Conservation (phyloP, 2,329 filamentous ascomycete genomes). For the Mollisiaceae sp. region DNA sequence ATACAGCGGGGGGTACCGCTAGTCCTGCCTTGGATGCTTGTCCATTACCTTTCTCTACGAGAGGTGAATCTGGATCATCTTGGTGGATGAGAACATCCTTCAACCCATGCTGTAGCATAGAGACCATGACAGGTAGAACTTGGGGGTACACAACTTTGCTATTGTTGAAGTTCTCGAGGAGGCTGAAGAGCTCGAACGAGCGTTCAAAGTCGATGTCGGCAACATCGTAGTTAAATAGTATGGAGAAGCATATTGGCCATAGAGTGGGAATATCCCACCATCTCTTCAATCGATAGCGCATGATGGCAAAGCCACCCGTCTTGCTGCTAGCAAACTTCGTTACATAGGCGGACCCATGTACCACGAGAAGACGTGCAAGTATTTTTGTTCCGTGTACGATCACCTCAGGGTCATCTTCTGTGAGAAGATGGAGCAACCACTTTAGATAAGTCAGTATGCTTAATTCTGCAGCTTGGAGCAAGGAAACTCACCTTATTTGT, state of each 20-base stretch:
- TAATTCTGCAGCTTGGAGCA: constrained; percentile 10
- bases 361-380: constrained; percentile 80
- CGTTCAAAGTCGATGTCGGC: constrained; percentile 74
- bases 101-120: constrained; percentile 86
- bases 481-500: constrained; percentile 78
- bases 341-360: constrained; percentile 80
- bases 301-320: constrained; percentile 84
- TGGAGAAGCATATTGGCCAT: constrained; percentile 87
- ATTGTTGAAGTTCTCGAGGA: constrained; percentile 75
- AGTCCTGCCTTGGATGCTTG: constrained; percentile 29
- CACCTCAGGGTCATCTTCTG: constrained; percentile 83
- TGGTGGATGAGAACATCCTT: constrained; percentile 70
- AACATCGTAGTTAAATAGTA: constrained; percentile 85
- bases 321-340: constrained; percentile 90
- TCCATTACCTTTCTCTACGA: constrained; percentile 35
- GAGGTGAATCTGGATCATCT: constrained; percentile 62
- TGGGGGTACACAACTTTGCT: constrained; percentile 76
- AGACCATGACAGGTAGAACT: constrained; percentile 77
- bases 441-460: constrained; percentile 49
- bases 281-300: constrained; percentile 79
- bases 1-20: constrained; percentile 35
- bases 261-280: constrained; percentile 89
- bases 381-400: constrained; percentile 83
- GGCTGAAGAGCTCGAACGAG: constrained; percentile 73
- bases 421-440: constrained; percentile 92